Evolutionary conservation across 2,329 filamentous ascomycete species (phyloP), one percentile per base, ranked within the genome.

Genomic region (Botrytis fragariae): DNA sequence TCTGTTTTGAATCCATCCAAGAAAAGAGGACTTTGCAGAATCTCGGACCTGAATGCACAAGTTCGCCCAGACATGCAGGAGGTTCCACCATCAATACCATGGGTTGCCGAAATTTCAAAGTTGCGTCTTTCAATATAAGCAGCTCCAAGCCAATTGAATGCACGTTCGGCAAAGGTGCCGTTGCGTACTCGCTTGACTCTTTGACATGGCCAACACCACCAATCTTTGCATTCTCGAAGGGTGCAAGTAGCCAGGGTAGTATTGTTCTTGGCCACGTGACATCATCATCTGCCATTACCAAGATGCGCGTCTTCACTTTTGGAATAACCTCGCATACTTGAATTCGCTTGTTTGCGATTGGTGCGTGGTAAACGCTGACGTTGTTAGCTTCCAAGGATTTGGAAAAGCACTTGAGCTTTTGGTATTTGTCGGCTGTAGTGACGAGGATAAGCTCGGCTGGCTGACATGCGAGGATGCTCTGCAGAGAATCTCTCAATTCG

Each of bases 41-140:
- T 98, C 80, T 92, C 90, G 16, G 93, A 94, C 65, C 94, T 92
- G 84, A 98, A 98, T 62, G 94, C 95, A 71, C 95, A 95, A 25
- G 95, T 98, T 61, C 95, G 91, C 73, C 95, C 95, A 64, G 95
- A 98, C 86, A 98, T 93, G 85, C 95, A 98, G 18, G 95, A 97
- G n/a, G 97, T 92, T 59, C 95, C 95, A 74, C 95, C 95, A 81
- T 98, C 95, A 69, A 98, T 92, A 84, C 95, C 93, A 82, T 97
- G 95, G 72, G 95, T 98, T 45, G 95, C 95, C 65, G 95, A 97
- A 81, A 97, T 97, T 83, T 98, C 95, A 81, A 98, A 98, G 83
- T 98, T 98, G 75, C 95, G 91, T 74, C 95, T 90, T 83, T 97
- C 93, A 75, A 98, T 92, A 82, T 98, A 98, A 69, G 95, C 90